Evolutionary conservation across 1,284 basidiomycete genomes (phyloP).

Genomic region (Rhodotorula sp.): DNA sequence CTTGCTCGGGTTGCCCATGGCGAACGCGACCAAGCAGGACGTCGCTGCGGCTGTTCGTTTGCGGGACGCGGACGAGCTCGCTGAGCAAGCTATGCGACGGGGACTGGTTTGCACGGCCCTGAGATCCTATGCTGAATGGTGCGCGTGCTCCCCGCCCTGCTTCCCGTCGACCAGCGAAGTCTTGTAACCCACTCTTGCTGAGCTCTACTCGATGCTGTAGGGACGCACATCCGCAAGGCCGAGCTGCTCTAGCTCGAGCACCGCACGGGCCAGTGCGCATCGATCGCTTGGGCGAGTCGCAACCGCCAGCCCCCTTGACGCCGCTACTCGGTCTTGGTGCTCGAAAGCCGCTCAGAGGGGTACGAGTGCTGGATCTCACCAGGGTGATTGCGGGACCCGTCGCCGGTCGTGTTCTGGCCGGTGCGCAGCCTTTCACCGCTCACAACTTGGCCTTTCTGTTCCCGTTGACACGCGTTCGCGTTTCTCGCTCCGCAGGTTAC

Average conservation of each 20-base stretch:
- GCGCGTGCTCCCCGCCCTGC: not conserved
- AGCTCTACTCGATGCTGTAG: not conserved
- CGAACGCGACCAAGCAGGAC: conserved; percentile 49
- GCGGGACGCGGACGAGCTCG: conserved; percentile 58
- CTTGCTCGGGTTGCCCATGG: conserved; percentile 50
- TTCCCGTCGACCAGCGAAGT: no score
- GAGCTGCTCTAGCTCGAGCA: not conserved
- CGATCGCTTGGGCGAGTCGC: no score
- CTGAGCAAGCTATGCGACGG: conserved; percentile 40
- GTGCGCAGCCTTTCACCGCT: conserved; percentile 45
- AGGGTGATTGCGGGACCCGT: conserved; percentile 62
- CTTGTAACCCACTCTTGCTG: not conserved
- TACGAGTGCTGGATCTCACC: conserved; percentile 61
- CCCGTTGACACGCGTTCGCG: not conserved
- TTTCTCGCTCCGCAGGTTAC: not conserved
- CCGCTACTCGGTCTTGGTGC: not conserved
- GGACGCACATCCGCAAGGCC: conserved; percentile 15
- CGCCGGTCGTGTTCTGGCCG: conserved; percentile 60
- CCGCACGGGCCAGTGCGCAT: not conserved
- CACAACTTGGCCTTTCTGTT: not conserved
- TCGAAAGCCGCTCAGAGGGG: conserved; percentile 53
- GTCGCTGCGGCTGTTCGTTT: conserved; percentile 53
- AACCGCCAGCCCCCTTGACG: no score
- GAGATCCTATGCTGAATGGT: no score
- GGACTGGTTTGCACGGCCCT: no score